Base-by-base conservation (phyloP, 768 basidiomycete species). In the Serendipita vermifera region DNA sequence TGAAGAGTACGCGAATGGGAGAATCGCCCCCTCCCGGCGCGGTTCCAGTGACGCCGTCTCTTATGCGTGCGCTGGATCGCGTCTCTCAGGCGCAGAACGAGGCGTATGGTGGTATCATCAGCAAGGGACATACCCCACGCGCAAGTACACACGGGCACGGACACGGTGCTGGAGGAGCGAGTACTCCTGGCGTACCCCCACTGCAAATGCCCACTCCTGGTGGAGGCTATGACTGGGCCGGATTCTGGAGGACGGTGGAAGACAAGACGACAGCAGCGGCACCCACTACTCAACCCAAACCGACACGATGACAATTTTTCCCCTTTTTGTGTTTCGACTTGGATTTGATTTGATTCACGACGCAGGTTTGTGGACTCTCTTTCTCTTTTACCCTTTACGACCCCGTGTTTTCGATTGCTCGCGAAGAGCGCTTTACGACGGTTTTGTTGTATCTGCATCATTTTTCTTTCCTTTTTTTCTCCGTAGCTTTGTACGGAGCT, bases 21-120 rank as follows among this genome's bases (percentile, higher is more conserved):
- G 9, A 13, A 17, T 39, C 32, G 5, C 13, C 57, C 20, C 62
- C 68, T 54, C 62, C 63, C 5, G 70, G 70, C 3, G 68, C 79
- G 1, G 75, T 82, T 1, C 79, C 80, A 3, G 76, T 77, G 22
- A 83, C 82, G 2, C 81, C 82, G 0, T 83, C 82, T 2, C 70
- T 83, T 31, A 76, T 82, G 58, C 73, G 73, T 33, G 82, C 81
- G 1, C 66, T 83, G n/a, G 77, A 82, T 60, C 73, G 81, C 27
- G 72, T 83, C 53, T 70, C 74, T 9, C 67, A 69, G 14, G 82
- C 81, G 2, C 81, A 83, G 61, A 70, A 69, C 56, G 73, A 74
- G 20, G 78, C 73, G n/a, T 80, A 72, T 57, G 65, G 64, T 11
- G 31, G n/a, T 24, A 40, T 14, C 54, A 56, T 6, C 40, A 40